Conservation (phyloP, 106 monocot species). For the Allium fistulosum region DNA sequence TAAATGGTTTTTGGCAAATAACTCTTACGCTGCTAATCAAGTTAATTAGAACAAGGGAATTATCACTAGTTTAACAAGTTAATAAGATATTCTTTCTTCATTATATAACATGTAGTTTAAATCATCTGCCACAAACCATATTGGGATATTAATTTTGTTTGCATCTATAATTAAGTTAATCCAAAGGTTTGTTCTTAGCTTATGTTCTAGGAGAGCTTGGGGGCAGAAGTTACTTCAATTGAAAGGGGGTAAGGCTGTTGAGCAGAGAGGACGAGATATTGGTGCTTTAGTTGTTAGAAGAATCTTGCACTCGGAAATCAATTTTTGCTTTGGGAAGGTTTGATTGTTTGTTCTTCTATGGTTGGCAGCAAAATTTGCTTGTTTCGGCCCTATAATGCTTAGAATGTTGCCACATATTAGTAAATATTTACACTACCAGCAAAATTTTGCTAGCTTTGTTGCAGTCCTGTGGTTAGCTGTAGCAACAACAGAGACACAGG, state of each 20-base stretch:
- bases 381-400: too few relatives aligned
- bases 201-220: slow-evolving; percentile 87
- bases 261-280: slow-evolving; percentile 95
- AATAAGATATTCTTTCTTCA: too few relatives aligned
- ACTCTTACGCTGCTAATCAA: too few relatives aligned
- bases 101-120: too few relatives aligned
- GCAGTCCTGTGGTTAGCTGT: not conserved
- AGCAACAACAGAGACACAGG: too few relatives aligned
- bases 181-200: slow-evolving; percentile 87
- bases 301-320: slow-evolving; percentile 71
- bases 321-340: slow-evolving; percentile 99
- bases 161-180: too few relatives aligned
- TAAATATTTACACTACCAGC: not conserved
- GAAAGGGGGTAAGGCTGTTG: slow-evolving; percentile 94
- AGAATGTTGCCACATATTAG: not conserved
- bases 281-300: slow-evolving; percentile 76
- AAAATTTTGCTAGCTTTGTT: slow-evolving; percentile 1
- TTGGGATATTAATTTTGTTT: too few relatives aligned
- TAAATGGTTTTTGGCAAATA: too few relatives aligned
- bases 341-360: not conserved
- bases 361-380: too few relatives aligned
- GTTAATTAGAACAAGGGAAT: too few relatives aligned
- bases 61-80: too few relatives aligned
- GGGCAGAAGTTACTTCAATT: slow-evolving; percentile 84
- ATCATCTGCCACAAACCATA: too few relatives aligned